Conservation (phyloP, 352 stramenopile species). For the Phytophthora multivora region DNA sequence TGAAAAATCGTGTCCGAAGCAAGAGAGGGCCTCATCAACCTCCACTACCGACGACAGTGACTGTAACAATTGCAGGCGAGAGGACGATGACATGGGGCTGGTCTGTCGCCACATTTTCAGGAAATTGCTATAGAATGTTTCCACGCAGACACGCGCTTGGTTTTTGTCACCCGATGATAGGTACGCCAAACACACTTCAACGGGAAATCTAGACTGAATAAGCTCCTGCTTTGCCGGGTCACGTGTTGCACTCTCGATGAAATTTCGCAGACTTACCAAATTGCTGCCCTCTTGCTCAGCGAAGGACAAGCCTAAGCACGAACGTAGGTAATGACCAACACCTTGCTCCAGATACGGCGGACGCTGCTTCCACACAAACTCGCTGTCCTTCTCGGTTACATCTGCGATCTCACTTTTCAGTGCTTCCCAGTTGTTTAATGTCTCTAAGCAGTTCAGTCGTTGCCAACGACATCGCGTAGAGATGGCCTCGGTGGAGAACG, state of each 20-base stretch:
- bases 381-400: constrained; percentile 15
- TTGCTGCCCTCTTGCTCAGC: constrained; percentile 3
- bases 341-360: constrained; percentile 75
- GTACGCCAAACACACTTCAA: constrained; percentile 55
- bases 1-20: constrained; percentile 16
- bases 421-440: constrained; percentile 73
- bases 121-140: constrained; percentile 62
- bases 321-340: constrained; percentile 55
- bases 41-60: constrained; percentile 67
- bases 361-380: constrained; percentile 61
- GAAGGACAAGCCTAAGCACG: constrained; percentile 42
- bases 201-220: constrained; percentile 49
- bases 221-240: constrained; percentile 43
- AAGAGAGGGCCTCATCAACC: constrained; percentile 55
- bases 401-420: constrained; percentile 50
- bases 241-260: constrained; percentile 29
- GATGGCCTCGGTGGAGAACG: constrained; percentile 43
- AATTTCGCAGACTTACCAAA: constrained; percentile 30
- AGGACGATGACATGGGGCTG: constrained; percentile 45
- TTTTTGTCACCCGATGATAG: constrained; percentile 50
- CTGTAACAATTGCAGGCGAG: constrained; percentile 65
- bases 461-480: constrained; percentile 68
- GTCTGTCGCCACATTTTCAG: constrained; percentile 65
- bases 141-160: constrained; percentile 56
- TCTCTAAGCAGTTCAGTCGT: constrained; percentile 61